These are phyloP conservation scores for Phialocephala sp. DNA, from an alignment of 2,329 filamentous ascomycete species.

Conservation along the genomic window DNA sequence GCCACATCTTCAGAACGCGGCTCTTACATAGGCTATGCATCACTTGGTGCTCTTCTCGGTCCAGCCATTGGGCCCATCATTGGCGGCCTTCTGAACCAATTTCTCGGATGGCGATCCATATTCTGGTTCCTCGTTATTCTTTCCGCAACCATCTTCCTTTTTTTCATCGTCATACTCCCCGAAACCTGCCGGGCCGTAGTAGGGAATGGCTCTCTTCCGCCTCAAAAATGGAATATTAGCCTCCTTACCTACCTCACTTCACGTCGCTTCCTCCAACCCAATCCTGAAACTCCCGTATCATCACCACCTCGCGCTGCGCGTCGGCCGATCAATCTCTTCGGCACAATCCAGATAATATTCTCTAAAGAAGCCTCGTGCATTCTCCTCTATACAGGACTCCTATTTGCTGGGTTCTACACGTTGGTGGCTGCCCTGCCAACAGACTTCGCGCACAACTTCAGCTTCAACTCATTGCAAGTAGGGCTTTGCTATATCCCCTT, in stretches of 20 bases:
- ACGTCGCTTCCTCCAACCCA: conserved; percentile 58
- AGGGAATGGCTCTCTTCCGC: conserved; percentile 51
- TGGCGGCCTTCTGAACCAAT: conserved; percentile 33
- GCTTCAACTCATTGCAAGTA: conserved; percentile 44
- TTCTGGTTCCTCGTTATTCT: conserved; percentile 55
- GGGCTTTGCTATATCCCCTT: conserved; percentile 30
- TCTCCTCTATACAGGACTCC: conserved; percentile 55
- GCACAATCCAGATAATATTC: conserved; percentile 42
- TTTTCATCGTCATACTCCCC: conserved; percentile 29
- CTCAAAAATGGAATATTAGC: conserved; percentile 43
- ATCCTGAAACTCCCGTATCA: conserved; percentile 47
- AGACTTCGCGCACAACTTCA: conserved; percentile 42
- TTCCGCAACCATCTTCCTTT: conserved; percentile 20
- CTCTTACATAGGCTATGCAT: conserved; percentile 70
- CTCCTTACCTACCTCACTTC: background rate
- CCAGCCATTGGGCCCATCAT: conserved; percentile 32
- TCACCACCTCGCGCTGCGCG: conserved; percentile 44
- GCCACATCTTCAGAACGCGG: conserved; percentile 57
- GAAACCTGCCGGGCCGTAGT: conserved; percentile 34
- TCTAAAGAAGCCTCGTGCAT: conserved; percentile 51
- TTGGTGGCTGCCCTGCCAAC: background rate
- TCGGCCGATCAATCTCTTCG: background rate
- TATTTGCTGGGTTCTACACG: background rate
- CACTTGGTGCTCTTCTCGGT: conserved; percentile 40
- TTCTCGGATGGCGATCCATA: conserved; percentile 43